A percentile compares a stretch with the other conserved stretches of the same genome.
These are phyloP conservation scores for Aspergillus tubingensis DNA, from an alignment of 2,329 filamentous ascomycete species.

Conservation along the genomic window DNA sequence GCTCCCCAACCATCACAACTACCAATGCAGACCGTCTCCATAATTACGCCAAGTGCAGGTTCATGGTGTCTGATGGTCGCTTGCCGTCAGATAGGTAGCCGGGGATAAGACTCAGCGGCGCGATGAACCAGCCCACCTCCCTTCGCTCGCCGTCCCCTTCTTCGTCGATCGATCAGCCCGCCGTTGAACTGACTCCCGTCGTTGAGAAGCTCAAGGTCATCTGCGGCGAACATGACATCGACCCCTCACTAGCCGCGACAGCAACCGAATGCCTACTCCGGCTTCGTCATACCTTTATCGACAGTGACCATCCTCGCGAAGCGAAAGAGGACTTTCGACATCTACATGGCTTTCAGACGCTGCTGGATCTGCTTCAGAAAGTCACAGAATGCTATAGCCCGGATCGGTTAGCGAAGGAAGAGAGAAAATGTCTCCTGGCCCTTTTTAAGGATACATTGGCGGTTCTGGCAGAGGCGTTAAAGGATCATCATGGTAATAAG, in stretches of 20 bases:
- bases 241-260: slow-evolving; percentile 38
- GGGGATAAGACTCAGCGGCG: slow-evolving; percentile 37
- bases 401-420: slow-evolving; percentile 59
- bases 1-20: slow-evolving; percentile 23
- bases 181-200: slow-evolving; percentile 40
- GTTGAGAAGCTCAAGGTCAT: slow-evolving; percentile 40
- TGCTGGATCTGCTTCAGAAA: slow-evolving; percentile 69
- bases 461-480: slow-evolving; percentile 73
- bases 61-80: slow-evolving; percentile 38
- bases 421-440: slow-evolving; percentile 68
- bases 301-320: slow-evolving; percentile 51
- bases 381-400: slow-evolving; percentile 74
- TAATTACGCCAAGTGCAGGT: slow-evolving; percentile 31
- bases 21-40: slow-evolving; percentile 40
- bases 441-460: slow-evolving; percentile 60
- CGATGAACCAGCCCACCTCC: slow-evolving; percentile 34
- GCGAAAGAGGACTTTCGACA: slow-evolving; percentile 81
- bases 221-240: slow-evolving; percentile 31
- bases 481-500: slow-evolving; percentile 79
- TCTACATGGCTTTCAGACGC: slow-evolving; percentile 72
- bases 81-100: slow-evolving; percentile 33
- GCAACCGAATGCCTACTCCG: slow-evolving; percentile 62
- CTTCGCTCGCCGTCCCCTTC: slow-evolving; percentile 31
- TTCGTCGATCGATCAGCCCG: slow-evolving; percentile 37
- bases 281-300: slow-evolving; percentile 66